Evolutionary conservation across 768 basidiomycete genomes (phyloP).

Genomic region (Lactarius hengduanensis): DNA sequence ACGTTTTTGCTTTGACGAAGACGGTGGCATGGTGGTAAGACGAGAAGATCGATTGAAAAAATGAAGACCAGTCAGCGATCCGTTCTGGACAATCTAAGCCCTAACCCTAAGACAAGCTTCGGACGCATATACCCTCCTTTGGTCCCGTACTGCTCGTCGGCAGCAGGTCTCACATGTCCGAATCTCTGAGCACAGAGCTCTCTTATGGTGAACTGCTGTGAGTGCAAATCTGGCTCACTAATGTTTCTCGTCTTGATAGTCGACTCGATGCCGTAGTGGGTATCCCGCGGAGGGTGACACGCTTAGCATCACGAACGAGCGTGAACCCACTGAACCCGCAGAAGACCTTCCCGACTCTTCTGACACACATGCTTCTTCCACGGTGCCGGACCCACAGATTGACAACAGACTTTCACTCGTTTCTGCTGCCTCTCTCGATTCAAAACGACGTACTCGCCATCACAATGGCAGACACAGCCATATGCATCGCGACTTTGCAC

Average conservation of each 20-base stretch:
- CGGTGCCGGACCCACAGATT: constrained; percentile 1
- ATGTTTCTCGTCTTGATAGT: constrained; percentile 19
- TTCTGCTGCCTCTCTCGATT: constrained; percentile 26
- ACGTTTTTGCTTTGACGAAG: constrained; percentile 87
- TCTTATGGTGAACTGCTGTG: constrained; percentile 16
- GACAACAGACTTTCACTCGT: constrained; percentile 24
- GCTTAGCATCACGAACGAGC: neutral
- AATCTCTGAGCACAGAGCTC: constrained; percentile 18
- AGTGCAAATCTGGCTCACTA: constrained; percentile 12
- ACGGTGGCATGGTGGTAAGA: constrained; percentile 53
- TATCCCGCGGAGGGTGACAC: constrained; percentile 2
- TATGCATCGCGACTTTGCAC: constrained; percentile 26
- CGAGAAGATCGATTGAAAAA: constrained; percentile 20
- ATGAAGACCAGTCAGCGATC: constrained; percentile 11
- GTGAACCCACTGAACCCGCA: constrained; percentile 6
- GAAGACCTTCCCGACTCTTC: neutral
- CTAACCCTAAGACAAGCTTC: constrained; percentile 23
- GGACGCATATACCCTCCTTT: neutral
- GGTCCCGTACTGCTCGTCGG: neutral
- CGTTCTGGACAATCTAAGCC: constrained; percentile 11
- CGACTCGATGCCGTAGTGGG: constrained; percentile 9
- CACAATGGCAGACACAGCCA: constrained; percentile 20
- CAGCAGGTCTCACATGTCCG: constrained; percentile 9
- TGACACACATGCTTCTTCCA: neutral
- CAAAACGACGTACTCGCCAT: constrained; percentile 26